Conservation (phyloP, 257 asterid species). For the Gardenia jasminoides region DNA sequence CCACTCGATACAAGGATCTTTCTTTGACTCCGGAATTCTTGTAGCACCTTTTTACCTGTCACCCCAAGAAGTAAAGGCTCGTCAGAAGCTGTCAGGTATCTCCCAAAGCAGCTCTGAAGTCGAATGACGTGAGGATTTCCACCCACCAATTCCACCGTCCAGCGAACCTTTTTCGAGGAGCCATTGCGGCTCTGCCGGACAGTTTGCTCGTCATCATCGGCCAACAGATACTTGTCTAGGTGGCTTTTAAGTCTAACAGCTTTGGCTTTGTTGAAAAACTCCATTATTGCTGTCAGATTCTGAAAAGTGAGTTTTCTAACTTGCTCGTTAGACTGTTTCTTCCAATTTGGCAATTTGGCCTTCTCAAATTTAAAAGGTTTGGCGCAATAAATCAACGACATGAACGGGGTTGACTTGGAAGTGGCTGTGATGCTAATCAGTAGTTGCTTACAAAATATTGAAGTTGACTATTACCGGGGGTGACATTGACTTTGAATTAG, state of each 20-base stretch:
- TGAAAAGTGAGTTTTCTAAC: not conserved
- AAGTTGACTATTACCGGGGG: not conserved
- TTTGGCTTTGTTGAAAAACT: conserved; percentile 62
- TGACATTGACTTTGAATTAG: not conserved
- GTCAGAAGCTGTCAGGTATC: conserved; percentile 63
- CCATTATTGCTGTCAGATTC: conserved; percentile 58
- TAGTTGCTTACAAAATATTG: not conserved
- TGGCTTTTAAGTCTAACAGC: conserved; percentile 63
- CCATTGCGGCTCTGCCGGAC: conserved; percentile 64
- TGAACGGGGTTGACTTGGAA: not conserved
- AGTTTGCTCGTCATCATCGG: conserved; percentile 54
- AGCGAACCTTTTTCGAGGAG: conserved; percentile 37
- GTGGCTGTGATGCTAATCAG: not conserved
- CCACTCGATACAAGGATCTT: conserved; percentile 76
- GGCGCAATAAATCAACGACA: not conserved
- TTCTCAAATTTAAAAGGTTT: not conserved
- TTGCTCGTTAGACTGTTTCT: not conserved
- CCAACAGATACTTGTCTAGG: conserved; percentile 64
- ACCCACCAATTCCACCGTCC: conserved; percentile 75
- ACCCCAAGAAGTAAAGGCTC: conserved; percentile 60
- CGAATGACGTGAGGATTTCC: conserved; percentile 49
- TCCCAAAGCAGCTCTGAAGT: conserved; percentile 59
- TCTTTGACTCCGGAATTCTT: conserved; percentile 35
- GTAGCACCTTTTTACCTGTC: conserved; percentile 66
- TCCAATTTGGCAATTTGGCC: not conserved